Conservation (phyloP, 495 filamentous ascomycete species). For the Sphaerosporella brunnea region DNA sequence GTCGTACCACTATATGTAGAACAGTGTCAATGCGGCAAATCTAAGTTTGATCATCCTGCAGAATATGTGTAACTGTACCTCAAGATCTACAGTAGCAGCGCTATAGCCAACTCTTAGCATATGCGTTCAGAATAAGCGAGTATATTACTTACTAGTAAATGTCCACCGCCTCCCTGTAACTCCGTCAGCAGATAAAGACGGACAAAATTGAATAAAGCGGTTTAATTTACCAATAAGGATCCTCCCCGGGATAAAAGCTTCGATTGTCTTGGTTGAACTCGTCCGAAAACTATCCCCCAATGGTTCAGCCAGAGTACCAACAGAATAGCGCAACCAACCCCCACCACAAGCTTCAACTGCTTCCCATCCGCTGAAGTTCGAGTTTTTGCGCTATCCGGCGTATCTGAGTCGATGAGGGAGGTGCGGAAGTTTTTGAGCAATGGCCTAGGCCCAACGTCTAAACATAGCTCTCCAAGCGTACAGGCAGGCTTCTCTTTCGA, state of each 20-base stretch:
- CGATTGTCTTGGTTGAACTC: conserved; percentile 56
- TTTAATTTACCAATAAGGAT: conserved; percentile 40
- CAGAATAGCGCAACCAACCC: conserved; percentile 4
- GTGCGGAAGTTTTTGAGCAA: conserved; percentile 44
- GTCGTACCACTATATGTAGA: conserved; percentile 49
- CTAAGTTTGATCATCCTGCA: background rate
- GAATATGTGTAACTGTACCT: too few species aligned
- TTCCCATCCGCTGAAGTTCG: conserved; percentile 42
- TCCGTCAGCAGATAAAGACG: conserved; percentile 12
- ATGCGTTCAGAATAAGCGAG: background rate
- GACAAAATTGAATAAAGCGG: background rate
- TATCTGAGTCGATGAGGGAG: conserved; percentile 54
- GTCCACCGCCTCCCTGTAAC: conserved; percentile 40
- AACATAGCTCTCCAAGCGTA: conserved; percentile 28
- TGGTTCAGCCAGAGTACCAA: too few species aligned
- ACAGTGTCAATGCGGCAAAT: conserved; percentile 5
- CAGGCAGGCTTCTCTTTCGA: background rate
- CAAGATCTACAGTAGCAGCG: conserved; percentile 57
- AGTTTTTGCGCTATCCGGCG: conserved; percentile 40
- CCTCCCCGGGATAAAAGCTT: conserved; percentile 58
- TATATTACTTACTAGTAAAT: conserved; percentile 42
- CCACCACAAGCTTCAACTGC: conserved; percentile 45
- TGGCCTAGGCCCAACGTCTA: conserved; percentile 39
- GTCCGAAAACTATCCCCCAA: conserved; percentile 47
- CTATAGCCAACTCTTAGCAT: conserved; percentile 9